phyloP scores from a whole-genome alignment of 2,329 filamentous ascomycete genomes.

The Fusarium subtropicale region DNA sequence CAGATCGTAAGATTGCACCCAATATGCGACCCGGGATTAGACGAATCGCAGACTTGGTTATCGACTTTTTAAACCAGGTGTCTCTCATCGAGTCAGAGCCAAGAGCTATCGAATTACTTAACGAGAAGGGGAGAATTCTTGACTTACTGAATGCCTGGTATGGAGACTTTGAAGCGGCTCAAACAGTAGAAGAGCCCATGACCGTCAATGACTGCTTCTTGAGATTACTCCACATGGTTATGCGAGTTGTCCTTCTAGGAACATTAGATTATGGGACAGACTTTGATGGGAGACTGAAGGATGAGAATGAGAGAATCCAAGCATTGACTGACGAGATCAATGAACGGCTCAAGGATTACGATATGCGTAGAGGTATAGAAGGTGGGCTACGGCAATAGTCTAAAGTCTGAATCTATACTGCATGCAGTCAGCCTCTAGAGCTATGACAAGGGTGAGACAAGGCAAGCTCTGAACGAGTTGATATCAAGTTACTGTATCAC shows the following conservation, averaged over 20 bases:
- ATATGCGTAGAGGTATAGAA: constrained; percentile 10
- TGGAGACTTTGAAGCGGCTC: constrained; percentile 44
- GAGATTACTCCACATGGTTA: constrained; percentile 50
- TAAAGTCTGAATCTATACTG: rapidly evolving
- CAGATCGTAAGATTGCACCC: constrained; percentile 50
- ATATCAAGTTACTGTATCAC: no score
- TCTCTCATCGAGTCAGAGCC: constrained; percentile 42
- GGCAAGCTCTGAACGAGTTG: neutral
- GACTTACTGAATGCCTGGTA: constrained; percentile 51
- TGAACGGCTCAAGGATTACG: constrained; percentile 51
- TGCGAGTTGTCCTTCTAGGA: constrained; percentile 53
- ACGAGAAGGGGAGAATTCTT: constrained; percentile 50
- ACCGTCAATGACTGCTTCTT: constrained; percentile 51
- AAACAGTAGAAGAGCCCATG: constrained; percentile 34
- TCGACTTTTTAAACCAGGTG: constrained; percentile 51
- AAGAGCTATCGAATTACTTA: constrained; percentile 44
- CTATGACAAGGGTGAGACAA: rapidly evolving
- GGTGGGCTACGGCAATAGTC: neutral
- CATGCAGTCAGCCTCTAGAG: neutral
- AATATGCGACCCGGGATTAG: constrained; percentile 53
- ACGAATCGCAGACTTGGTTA: constrained; percentile 49
- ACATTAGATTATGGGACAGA: constrained; percentile 48
- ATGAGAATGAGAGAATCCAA: constrained; percentile 51
- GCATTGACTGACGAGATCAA: constrained; percentile 45
- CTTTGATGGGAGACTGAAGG: constrained; percentile 44